These are phyloP conservation scores for Zychaea mexicana DNA, from an alignment of 371 early-diverging fungal genomes.

Conservation along the genomic window DNA sequence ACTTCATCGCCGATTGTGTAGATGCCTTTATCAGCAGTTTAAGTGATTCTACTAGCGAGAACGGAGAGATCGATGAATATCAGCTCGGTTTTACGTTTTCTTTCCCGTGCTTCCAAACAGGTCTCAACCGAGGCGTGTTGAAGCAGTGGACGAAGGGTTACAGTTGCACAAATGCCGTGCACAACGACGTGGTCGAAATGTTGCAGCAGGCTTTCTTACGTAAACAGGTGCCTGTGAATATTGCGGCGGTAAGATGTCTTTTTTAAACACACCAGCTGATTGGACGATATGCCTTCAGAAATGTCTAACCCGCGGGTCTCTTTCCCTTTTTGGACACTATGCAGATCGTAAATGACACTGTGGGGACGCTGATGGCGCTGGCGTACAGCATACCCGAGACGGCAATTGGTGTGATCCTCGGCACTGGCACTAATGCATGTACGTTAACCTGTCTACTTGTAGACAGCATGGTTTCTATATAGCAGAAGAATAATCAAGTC, in stretches of 20 bases:
- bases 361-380: slow-evolving; percentile 90
- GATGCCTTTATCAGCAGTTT: slow-evolving; percentile 62
- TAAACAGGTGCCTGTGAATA: slow-evolving; percentile 72
- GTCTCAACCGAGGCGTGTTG: slow-evolving; percentile 78
- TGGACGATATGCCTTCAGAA: too few relatives aligned
- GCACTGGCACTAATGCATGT: slow-evolving; percentile 94
- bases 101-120: slow-evolving; percentile 87
- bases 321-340: not conserved
- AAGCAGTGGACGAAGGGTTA: slow-evolving; percentile 96
- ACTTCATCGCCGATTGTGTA: slow-evolving; percentile 89
- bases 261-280: not conserved
- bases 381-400: slow-evolving; percentile 84
- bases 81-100: slow-evolving; percentile 93
- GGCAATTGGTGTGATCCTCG: slow-evolving; percentile 89
- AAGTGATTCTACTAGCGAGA: not conserved
- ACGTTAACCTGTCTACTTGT: too few relatives aligned
- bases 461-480: not conserved
- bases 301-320: not conserved
- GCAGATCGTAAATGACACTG: slow-evolving; percentile 93
- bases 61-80: too few relatives aligned
- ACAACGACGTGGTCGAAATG: slow-evolving; percentile 77
- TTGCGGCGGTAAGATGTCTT: slow-evolving; percentile 66
- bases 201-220: slow-evolving; percentile 84
- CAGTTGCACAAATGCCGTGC: slow-evolving; percentile 72
- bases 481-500: not conserved